Evolutionary conservation across 257 asterid genomes (phyloP), one percentile per base, ranked within the genome.

Genomic region (Ilex aquifolium): DNA sequence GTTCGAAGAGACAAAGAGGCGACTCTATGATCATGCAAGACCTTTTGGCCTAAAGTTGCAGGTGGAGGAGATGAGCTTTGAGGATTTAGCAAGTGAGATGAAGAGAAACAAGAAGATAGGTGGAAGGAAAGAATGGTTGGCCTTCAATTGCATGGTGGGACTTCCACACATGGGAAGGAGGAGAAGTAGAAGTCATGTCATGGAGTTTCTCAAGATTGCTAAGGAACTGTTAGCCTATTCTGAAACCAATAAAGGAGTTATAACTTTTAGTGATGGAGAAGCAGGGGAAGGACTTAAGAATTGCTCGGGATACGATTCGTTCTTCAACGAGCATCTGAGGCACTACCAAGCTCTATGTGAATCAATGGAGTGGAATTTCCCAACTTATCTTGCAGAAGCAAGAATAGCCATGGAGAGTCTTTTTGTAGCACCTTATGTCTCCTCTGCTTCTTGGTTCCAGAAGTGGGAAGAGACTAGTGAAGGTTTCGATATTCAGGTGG

Each of bases 91-190:
- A 17, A 57, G 44, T 56, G 92, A 80, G 63, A 49, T 78, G 21
- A 65, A 44, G 69, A 72, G 75, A 31, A 64, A 32, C 68, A 74
- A 72, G 69, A 75, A 32, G 31, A 61, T 65, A 51, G 78, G 71
- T 2, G 61, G 51, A 50, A 48, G 66, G 8, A 71, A 67, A 39
- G 85, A 85, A 31, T 85, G 88, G 87, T 16, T 80, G 51, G 90
- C 72, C 48, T 87, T 87, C 76, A 90, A 85, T 61, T 81, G 91
- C 72, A 85, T 83, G 95, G 73, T 67, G 21, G 81, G 80, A 17
- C 84, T 85, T 40, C 95, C 92, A 13, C 95, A 87, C 63, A 87
- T 85, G 95, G 85, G 76, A 9, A 70, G 81, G 58, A 73, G 76
- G 55, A 63, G 62, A 14, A 42, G 69, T 4, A 78, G 85, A 71